phyloP scores from a whole-genome alignment of 805 yeast species.

The Zygotorulaspora sp. region DNA sequence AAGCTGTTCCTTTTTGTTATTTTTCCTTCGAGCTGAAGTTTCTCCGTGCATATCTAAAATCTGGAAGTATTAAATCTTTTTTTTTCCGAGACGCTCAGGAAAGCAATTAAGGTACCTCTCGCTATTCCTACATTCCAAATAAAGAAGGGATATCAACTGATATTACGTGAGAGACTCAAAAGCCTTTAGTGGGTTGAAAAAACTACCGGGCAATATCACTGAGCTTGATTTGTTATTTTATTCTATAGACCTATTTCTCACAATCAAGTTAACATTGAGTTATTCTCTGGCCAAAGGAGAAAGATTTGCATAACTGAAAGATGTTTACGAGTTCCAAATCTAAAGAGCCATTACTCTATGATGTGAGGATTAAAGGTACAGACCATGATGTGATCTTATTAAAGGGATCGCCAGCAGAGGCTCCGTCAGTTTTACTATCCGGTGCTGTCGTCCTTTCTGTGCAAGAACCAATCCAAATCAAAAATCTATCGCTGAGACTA shows the following conservation, averaged over 20 bases:
- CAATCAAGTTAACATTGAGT: neutral
- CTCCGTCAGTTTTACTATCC: constrained; percentile 66
- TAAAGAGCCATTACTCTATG: constrained; percentile 39
- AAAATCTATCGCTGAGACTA: constrained; percentile 57
- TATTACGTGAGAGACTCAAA: too few relatives aligned
- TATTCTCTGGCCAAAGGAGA: too few relatives aligned
- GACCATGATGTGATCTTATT: constrained; percentile 78
- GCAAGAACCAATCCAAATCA: constrained; percentile 67
- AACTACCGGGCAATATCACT: neutral
- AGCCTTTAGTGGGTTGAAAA: too few relatives aligned
- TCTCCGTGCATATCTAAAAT: too few relatives aligned
- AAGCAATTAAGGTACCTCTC: too few relatives aligned
- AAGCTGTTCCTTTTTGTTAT: too few relatives aligned
- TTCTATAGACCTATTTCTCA: neutral
- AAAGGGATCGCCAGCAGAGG: constrained; percentile 73
- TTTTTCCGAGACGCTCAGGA: too few relatives aligned
- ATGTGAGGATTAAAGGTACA: constrained; percentile 54
- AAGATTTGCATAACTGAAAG: neutral
- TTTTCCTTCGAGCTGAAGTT: too few relatives aligned
- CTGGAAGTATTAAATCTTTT: too few relatives aligned
- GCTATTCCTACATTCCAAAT: too few relatives aligned
- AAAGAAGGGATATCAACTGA: too few relatives aligned
- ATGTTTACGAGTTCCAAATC: constrained; percentile 22
- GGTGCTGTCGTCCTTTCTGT: constrained; percentile 78
- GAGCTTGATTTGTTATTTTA: too few relatives aligned